Conservation (phyloP, 805 yeast species). For the Vanderwaltozyma verrucispora region DNA sequence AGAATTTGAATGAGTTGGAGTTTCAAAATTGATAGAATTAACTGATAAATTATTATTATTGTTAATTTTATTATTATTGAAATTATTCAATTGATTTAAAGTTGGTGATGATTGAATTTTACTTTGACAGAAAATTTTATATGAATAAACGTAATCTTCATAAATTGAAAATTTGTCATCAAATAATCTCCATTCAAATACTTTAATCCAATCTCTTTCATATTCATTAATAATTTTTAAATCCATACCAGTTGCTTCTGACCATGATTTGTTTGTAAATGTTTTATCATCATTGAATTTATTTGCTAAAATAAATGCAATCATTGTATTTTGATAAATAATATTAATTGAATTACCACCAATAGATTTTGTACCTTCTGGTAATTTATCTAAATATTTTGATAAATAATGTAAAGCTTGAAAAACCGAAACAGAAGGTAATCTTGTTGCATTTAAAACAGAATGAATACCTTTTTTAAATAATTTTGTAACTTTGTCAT, state of each 20-base stretch:
- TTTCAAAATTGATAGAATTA: background rate
- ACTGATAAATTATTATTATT: background rate
- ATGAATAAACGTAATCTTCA: slow-evolving; percentile 17
- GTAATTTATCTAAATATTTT: slow-evolving; percentile 40
- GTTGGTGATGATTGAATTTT: slow-evolving; percentile 11
- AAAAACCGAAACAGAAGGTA: slow-evolving; percentile 73
- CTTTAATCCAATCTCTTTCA: slow-evolving; percentile 62
- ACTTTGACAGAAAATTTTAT: slow-evolving; percentile 15
- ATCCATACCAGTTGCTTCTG: slow-evolving; percentile 82
- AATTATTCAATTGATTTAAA: background rate
- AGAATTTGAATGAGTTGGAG: slow-evolving; percentile 1
- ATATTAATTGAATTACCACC: slow-evolving; percentile 29
- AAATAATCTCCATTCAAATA: slow-evolving; percentile 50
- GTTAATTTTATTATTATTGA: background rate
- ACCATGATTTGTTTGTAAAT: slow-evolving; percentile 91
- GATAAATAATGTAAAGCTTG: slow-evolving; percentile 72
- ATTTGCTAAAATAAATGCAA: slow-evolving; percentile 75
- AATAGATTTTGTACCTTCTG: slow-evolving; percentile 24
- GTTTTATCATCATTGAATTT: slow-evolving; percentile 96
- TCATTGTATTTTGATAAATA: slow-evolving; percentile 47
- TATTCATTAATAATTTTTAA: slow-evolving; percentile 47
- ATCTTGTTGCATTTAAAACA: slow-evolving; percentile 76
- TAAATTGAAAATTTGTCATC: slow-evolving; percentile 25
- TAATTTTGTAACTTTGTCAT: slow-evolving; percentile 23
- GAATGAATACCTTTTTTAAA: slow-evolving; percentile 52